These are phyloP conservation scores for Asclepias syriaca DNA, from an alignment of 257 asterid genomes.

Conservation along the genomic window DNA sequence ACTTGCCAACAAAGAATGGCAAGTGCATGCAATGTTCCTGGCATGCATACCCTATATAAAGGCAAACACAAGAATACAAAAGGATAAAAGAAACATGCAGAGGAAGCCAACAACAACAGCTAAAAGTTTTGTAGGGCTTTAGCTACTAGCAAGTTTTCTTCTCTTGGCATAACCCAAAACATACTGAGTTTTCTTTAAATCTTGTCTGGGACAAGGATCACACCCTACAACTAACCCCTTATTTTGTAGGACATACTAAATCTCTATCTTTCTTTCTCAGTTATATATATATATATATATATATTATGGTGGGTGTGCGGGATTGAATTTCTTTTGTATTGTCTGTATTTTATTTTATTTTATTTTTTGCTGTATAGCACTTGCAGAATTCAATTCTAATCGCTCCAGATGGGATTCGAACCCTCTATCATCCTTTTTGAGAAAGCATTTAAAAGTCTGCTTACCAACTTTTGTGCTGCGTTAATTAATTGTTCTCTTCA, in stretches of 20 bases:
- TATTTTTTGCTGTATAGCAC: too few relatives aligned
- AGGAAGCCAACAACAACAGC: constrained; percentile 18
- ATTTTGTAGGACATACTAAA: constrained; percentile 12
- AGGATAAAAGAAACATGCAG: constrained; percentile 5
- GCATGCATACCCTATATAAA: constrained; percentile 1
- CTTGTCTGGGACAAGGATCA: constrained; percentile 20
- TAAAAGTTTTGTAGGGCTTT: constrained; percentile 8
- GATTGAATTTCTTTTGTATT: too few relatives aligned
- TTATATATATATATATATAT: neutral
- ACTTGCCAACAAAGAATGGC: too few relatives aligned
- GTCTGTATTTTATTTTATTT: too few relatives aligned
- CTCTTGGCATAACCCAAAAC: neutral
- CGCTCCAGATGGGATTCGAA: too few relatives aligned
- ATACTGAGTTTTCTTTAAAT: neutral
- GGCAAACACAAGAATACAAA: constrained; percentile 11
- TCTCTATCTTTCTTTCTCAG: constrained; percentile 1
- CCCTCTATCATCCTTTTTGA: too few relatives aligned
- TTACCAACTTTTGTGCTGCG: constrained; percentile 4
- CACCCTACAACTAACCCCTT: constrained; percentile 16
- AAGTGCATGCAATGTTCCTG: too few relatives aligned
- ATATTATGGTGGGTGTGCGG: constrained; percentile 2
- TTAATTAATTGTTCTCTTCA: constrained; percentile 3
- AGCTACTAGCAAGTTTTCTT: constrained; percentile 7
- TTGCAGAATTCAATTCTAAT: too few relatives aligned
- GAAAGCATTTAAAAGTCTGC: too few relatives aligned